Base-by-base conservation (phyloP, 192 early-diverging fungal species). In the Dissophora ornata region DNA sequence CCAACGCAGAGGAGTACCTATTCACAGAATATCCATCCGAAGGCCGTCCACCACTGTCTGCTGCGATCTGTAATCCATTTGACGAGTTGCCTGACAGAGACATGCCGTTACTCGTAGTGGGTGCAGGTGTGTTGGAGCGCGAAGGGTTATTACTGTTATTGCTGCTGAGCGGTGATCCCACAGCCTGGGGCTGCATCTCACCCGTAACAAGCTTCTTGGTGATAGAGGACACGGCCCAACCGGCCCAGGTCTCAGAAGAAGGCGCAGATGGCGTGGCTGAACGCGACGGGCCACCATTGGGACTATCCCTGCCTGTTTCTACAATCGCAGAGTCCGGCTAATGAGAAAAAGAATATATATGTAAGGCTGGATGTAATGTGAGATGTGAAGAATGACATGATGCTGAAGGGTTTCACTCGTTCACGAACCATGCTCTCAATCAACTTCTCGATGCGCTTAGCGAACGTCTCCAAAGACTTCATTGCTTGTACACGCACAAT, bases 221-320 rank as follows among this genome's bases (percentile, higher is more conserved):
- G 45, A 93, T 78, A 12, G 92, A 93, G 4, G 93, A 92, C 4
- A 95, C 90, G 0, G 96, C 96, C 96, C 96, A 96, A 7, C 91
- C 92, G 44, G 91, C 89, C 92, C 94, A 95, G 26, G 90, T 89
- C 55, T 91, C 90, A 2, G 36, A 38, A 9, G 36, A 81, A 1
- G 73, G 59, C 26, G 66, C 66, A 29, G 69, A 59, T 15, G 82
- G 67, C 0, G 79, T 67, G n/a, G 65, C 28, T 16, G 71, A 30
- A 25, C 50, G 81, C 51, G 25, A 53, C 61, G 36, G 36, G 13
- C 13, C 60, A 48, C 36, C 52, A 51, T 80, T 81, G 38, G 77
- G 77, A 45, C 65, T 61, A 33, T 61, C 56, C 22, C 50, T 44
- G 51, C 53, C 65, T 44, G 50, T 45, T 9, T 84, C 67, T 19